Evolutionary conservation across 2,329 filamentous ascomycete genomes (phyloP), one percentile per base, ranked within the genome.

Genomic region (Rachicladosporium sp.): DNA sequence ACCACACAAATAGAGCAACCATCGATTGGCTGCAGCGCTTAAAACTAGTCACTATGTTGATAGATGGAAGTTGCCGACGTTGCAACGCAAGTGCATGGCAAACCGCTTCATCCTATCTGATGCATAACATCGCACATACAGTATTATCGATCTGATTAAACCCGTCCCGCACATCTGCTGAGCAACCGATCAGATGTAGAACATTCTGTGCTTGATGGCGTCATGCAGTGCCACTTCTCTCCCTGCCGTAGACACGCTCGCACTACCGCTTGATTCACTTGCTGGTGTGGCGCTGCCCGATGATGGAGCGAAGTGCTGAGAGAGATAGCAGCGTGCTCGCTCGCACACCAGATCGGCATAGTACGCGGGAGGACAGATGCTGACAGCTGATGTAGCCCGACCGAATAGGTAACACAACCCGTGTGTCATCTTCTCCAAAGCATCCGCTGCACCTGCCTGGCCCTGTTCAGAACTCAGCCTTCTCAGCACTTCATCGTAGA

Each of bases 281-380:
- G 23, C 23, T 27, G 7, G 23, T 7, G 23, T 8, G 7, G 23
- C 23, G 23, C 23, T 27, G 23, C 23, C 23, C 23, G 23, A 27
- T 8, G 23, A 27, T 8, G 23, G 23, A 27, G 23, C 23, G 23
- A 27, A 27, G 23, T 27, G 23, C 23, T 27, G 23, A 27, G 23
- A 27, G 23, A 27, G 23, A 27, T 27, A 27, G 23, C 23, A 27
- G 23, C 23, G 23, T 27, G 23, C 23, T 27, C 59, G 58, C 9
- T 62, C 59, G 43, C 59, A 64, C 3, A 64, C 51, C 0, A 50
- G 50, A 40, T 63, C 59, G 3, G 61, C 60, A 38, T 57, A 58
- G 51, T 63, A 63, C 1, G 60, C 52, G 0, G 60, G 59, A 3
- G 56, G 29, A 1, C 48, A 51, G 36, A 62, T 60, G 1, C 55